Evolutionary conservation across 2,329 filamentous ascomycete genomes (phyloP).

Genomic region (Epichloe sylvatica): DNA sequence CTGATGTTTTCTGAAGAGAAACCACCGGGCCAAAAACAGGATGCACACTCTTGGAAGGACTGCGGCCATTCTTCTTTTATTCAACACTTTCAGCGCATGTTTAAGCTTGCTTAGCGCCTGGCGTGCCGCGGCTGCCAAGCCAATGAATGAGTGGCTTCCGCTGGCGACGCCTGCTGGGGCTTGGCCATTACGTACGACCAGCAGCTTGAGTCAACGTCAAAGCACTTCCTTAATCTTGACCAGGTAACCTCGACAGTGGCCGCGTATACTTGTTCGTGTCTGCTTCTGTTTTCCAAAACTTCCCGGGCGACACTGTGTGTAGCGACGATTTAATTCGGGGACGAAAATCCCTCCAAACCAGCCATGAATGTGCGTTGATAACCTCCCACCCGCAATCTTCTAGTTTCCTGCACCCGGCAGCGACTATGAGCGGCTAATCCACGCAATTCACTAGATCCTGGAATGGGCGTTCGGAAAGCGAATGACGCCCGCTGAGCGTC

Average conservation of each 20-base stretch:
- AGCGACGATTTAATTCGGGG: not conserved
- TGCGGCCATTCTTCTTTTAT: too few species aligned
- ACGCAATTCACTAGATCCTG: conserved; percentile 50
- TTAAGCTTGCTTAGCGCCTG: too few species aligned
- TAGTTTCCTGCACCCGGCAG: not conserved
- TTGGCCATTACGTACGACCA: conserved; percentile 1
- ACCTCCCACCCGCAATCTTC: not conserved
- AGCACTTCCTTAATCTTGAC: conserved; percentile 1
- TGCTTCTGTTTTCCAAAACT: too few species aligned
- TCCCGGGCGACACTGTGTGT: not conserved
- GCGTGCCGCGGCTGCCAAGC: conserved; percentile 5
- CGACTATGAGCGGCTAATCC: conserved; percentile 1
- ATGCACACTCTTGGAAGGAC: too few species aligned
- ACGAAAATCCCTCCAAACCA: not conserved
- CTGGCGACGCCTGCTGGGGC: not conserved
- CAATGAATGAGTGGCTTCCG: conserved; percentile 1
- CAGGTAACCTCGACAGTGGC: not conserved
- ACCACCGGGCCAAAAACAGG: too few species aligned
- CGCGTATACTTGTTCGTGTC: not conserved
- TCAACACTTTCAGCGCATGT: too few species aligned
- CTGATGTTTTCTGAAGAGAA: too few species aligned
- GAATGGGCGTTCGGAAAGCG: conserved; percentile 99
- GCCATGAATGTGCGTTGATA: conserved; percentile 43
- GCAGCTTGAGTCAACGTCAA: not conserved
- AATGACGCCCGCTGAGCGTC: conserved; percentile 87